These are phyloP conservation scores for Solanum pennellii DNA, from an alignment of 257 asterid species.

Conservation along the genomic window DNA sequence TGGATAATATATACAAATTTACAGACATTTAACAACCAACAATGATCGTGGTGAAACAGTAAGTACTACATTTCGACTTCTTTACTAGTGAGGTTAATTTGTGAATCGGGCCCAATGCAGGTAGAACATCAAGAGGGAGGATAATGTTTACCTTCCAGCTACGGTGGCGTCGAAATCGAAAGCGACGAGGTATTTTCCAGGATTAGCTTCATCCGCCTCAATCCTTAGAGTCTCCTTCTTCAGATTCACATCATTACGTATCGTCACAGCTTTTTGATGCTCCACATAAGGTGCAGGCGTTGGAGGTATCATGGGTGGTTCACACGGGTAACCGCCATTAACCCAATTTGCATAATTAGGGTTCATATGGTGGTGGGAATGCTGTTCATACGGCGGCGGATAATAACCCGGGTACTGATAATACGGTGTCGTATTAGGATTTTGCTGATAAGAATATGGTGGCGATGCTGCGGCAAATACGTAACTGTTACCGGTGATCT, in stretches of 20 bases:
- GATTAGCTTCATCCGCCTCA: slow-evolving; percentile 70
- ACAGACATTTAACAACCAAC: not conserved
- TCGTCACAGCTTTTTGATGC: slow-evolving; percentile 97
- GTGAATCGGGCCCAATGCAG: not conserved
- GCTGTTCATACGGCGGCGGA: slow-evolving; percentile 40
- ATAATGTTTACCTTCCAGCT: slow-evolving; percentile 65
- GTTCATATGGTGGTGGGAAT: not conserved
- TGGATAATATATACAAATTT: not conserved
- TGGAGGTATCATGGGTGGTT: not conserved
- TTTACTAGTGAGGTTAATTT: no score
- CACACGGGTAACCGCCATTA: slow-evolving; percentile 43
- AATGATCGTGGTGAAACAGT: rapidly evolving
- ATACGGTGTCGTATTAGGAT: slow-evolving; percentile 60
- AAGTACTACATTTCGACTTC: not conserved
- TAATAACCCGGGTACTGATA: slow-evolving; percentile 87
- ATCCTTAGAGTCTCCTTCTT: slow-evolving; percentile 79
- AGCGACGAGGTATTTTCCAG: slow-evolving; percentile 70
- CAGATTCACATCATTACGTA: slow-evolving; percentile 81
- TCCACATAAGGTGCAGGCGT: slow-evolving; percentile 64
- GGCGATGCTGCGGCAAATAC: slow-evolving; percentile 79
- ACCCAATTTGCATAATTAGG: slow-evolving; percentile 60
- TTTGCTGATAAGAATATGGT: slow-evolving; percentile 56
- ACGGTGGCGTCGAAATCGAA: slow-evolving; percentile 89
- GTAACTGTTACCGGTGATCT: slow-evolving; percentile 58
- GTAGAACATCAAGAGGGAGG: slow-evolving; percentile 29